A percentile compares a stretch with the other conserved stretches of the same genome.
Conservation (phyloP, 345 rosid species). For the Arabis alpina region DNA sequence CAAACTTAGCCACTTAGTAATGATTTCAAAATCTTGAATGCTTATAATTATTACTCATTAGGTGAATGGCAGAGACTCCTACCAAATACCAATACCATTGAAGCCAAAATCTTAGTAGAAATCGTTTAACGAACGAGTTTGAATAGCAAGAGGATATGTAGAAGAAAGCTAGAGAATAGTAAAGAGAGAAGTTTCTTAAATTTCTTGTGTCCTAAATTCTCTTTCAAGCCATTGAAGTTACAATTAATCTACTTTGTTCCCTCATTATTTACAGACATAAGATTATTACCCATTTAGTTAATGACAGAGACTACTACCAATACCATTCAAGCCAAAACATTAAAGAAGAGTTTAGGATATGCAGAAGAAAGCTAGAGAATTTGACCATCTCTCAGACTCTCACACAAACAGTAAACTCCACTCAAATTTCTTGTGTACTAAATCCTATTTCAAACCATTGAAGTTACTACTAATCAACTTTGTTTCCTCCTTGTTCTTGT, state of each 20-base stretch:
- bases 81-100: too few relatives aligned
- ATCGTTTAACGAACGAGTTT: too few relatives aligned
- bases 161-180: background rate
- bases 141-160: too few relatives aligned
- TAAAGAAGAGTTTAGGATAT: too few relatives aligned
- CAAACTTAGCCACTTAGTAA: background rate
- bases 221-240: background rate
- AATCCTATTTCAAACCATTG: background rate
- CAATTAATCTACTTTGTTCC: background rate
- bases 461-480: background rate
- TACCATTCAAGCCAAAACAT: constrained; percentile 3
- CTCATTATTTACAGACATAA: background rate
- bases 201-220: too few relatives aligned
- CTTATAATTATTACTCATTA: background rate
- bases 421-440: background rate
- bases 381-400: background rate
- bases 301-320: background rate
- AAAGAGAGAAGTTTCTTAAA: background rate
- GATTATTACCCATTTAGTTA: background rate
- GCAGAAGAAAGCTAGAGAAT: too few relatives aligned
- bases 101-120: too few relatives aligned
- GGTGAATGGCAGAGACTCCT: too few relatives aligned
- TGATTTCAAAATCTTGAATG: background rate
- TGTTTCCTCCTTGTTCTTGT: background rate
- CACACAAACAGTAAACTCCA: background rate